Conservation (phyloP, 1,284 basidiomycete species). For the Ustilago sp. region DNA sequence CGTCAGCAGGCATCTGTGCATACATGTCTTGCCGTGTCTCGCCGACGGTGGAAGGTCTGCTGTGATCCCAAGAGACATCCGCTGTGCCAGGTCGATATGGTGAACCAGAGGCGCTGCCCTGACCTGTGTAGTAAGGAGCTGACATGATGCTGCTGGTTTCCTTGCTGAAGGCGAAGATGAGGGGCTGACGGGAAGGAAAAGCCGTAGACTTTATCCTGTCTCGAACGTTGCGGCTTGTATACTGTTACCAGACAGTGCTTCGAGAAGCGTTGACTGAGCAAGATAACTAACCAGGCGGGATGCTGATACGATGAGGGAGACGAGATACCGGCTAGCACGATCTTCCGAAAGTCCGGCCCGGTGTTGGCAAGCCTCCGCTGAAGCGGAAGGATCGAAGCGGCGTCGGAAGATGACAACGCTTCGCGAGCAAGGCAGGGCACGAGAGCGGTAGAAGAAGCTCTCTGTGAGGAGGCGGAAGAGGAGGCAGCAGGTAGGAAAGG, state of each 20-base stretch:
- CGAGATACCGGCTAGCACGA: constrained; percentile 12
- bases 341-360: constrained; percentile 25
- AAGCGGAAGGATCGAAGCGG: not conserved
- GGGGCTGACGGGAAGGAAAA: not conserved
- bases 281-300: not conserved
- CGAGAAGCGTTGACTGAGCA: constrained; percentile 12
- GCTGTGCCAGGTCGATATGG: constrained; percentile 37
- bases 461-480: not conserved
- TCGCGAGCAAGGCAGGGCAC: not conserved
- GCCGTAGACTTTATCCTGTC: constrained; percentile 21
- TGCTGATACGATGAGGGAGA: not conserved
- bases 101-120: constrained; percentile 26
- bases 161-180: not conserved
- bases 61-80: constrained; percentile 37
- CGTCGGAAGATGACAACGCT: constrained; percentile 10
- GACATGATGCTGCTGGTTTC: constrained; percentile 17
- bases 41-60: constrained; percentile 17
- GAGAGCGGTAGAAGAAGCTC: not conserved
- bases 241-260: constrained; percentile 30
- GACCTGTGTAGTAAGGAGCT: constrained; percentile 33
- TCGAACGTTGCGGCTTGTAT: constrained; percentile 2
- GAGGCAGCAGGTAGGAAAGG: not conserved
- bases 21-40: constrained; percentile 33
- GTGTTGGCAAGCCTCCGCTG: not conserved
- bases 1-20: constrained; percentile 12